Conservation (phyloP, 2,329 filamentous ascomycete species). For the Karstenula rhodostoma region DNA sequence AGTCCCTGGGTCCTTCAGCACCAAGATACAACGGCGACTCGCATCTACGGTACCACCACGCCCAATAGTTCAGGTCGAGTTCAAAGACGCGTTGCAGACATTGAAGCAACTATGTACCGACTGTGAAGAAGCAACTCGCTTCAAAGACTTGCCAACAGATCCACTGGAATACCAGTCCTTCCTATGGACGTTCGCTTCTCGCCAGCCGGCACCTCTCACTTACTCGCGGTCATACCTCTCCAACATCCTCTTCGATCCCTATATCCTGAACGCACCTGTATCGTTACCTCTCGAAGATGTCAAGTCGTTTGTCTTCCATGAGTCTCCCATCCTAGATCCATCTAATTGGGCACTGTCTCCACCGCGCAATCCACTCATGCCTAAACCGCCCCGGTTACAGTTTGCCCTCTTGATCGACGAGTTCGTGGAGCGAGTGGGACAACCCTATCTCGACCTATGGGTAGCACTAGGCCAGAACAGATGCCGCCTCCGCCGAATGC, state of each 20-base stretch:
- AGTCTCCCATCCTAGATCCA: constrained; percentile 73
- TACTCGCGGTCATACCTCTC: constrained; percentile 85
- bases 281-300: constrained; percentile 84
- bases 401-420: constrained; percentile 74
- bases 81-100: constrained; percentile 74
- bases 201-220: constrained; percentile 81
- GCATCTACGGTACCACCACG: constrained; percentile 93
- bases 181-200: constrained; percentile 75
- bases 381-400: constrained; percentile 75
- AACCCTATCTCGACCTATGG: constrained; percentile 84
- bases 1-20: constrained; percentile 83
- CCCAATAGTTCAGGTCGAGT: constrained; percentile 81
- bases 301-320: constrained; percentile 77
- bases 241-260: constrained; percentile 74
- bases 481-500: constrained; percentile 85
- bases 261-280: constrained; percentile 71
- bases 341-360: constrained; percentile 77
- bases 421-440: constrained; percentile 64
- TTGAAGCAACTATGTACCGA: constrained; percentile 77
- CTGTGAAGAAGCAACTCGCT: constrained; percentile 64
- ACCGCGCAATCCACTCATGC: constrained; percentile 52
- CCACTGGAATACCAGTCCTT: constrained; percentile 65
- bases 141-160: constrained; percentile 37
- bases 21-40: constrained; percentile 87
- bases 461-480: constrained; percentile 88